phyloP scores from a whole-genome alignment of 139 green algal species.

The Chlamydomonas asymmetrica region DNA sequence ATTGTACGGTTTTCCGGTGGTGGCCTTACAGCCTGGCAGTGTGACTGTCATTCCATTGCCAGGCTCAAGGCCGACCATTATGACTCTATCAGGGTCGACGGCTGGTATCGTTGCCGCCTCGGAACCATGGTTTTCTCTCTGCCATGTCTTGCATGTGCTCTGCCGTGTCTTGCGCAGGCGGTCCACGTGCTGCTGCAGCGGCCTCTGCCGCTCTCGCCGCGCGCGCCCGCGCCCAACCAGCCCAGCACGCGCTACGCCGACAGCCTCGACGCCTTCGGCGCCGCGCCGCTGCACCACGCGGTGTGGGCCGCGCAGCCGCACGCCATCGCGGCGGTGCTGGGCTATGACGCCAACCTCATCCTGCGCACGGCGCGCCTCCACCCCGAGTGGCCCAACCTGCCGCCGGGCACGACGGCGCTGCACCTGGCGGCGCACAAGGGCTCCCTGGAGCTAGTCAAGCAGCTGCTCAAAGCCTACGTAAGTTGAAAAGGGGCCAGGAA shows the following conservation, averaged over 20 bases:
- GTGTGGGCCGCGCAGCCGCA: background rate
- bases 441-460: constrained; percentile 21
- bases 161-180: background rate
- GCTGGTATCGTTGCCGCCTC: background rate
- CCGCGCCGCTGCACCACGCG: constrained; percentile 34
- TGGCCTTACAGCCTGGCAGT: background rate
- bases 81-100: too few relatives aligned
- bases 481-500: background rate
- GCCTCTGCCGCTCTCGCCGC: background rate
- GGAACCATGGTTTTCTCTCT: background rate
- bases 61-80: too few relatives aligned
- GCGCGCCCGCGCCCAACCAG: background rate
- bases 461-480: constrained; percentile 35
- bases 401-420: constrained; percentile 26
- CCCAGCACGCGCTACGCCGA: background rate
- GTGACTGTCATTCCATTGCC: too few relatives aligned
- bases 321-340: constrained; percentile 15
- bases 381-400: constrained; percentile 14
- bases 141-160: background rate
- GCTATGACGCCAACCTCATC: constrained; percentile 38
- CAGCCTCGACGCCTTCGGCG: constrained; percentile 22
- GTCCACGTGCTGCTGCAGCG: background rate
- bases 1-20: background rate
- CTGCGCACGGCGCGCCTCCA: background rate
- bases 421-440: constrained; percentile 35